These are phyloP conservation scores for Aspergillus terreus DNA, from an alignment of 2,329 filamentous ascomycete species.

Conservation along the genomic window DNA sequence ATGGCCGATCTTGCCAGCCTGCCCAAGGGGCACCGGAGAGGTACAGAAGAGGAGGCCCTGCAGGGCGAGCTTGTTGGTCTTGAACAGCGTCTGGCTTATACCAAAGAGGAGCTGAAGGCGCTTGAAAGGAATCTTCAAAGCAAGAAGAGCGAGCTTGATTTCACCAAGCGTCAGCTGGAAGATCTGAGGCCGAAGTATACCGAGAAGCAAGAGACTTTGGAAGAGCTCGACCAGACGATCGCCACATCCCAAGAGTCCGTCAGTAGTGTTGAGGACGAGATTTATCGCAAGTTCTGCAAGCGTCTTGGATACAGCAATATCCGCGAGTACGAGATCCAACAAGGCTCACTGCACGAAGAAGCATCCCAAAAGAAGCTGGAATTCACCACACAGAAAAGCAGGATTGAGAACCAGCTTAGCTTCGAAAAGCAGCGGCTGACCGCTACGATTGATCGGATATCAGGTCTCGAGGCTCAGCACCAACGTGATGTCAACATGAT, in stretches of 20 bases:
- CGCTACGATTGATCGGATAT: slow-evolving; percentile 65
- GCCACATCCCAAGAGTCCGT: slow-evolving; percentile 61
- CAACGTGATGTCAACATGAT: slow-evolving; percentile 67
- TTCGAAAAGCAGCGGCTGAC: slow-evolving; percentile 70
- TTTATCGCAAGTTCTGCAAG: slow-evolving; percentile 82
- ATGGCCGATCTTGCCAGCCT: slow-evolving; percentile 74
- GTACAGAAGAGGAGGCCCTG: slow-evolving; percentile 73
- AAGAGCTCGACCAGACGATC: slow-evolving; percentile 57
- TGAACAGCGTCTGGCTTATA: slow-evolving; percentile 68
- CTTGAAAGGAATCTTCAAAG: slow-evolving; percentile 79
- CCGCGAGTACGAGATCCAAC: slow-evolving; percentile 87
- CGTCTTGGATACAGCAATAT: slow-evolving; percentile 85
- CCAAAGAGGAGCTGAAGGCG: slow-evolving; percentile 70
- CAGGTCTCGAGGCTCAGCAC: slow-evolving; percentile 63
- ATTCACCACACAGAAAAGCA: slow-evolving; percentile 73
- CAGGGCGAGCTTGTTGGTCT: slow-evolving; percentile 76
- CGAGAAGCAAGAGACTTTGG: slow-evolving; percentile 66
- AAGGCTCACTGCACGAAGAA: slow-evolving; percentile 88
- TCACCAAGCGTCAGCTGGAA: slow-evolving; percentile 67
- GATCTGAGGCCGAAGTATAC: slow-evolving; percentile 75
- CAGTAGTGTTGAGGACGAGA: slow-evolving; percentile 76
- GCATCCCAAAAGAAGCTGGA: slow-evolving; percentile 80
- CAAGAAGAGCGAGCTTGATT: slow-evolving; percentile 76
- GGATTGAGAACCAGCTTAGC: slow-evolving; percentile 57
- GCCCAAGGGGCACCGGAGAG: slow-evolving; percentile 71